Percentiles rank a stretch among this genome's conserved stretches.
These are phyloP conservation scores for Heliosperma pusillum DNA, from an alignment of 148 eudicot species.

Conservation along the genomic window DNA sequence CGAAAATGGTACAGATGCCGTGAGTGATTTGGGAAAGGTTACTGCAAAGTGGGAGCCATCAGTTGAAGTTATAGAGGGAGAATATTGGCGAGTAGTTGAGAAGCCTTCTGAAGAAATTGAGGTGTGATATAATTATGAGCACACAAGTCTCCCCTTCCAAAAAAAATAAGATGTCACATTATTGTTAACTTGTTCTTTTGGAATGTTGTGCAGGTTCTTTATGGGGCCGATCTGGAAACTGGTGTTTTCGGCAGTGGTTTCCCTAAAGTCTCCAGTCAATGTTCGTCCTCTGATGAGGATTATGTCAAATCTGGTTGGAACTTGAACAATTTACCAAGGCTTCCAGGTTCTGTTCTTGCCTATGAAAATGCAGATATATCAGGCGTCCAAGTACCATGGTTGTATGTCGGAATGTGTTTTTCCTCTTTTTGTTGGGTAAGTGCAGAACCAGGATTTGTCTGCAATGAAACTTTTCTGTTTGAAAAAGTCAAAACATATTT, in stretches of 20 bases:
- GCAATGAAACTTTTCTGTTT: not conserved
- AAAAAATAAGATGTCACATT: not conserved
- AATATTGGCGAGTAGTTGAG: conserved; percentile 98
- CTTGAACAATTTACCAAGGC: conserved; percentile 94
- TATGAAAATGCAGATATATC: conserved; percentile 91
- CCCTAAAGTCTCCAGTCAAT: conserved; percentile 53
- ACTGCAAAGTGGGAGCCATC: conserved; percentile 57
- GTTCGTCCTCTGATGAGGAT: conserved; percentile 47
- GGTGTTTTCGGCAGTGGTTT: conserved; percentile 96
- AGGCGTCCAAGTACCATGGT: conserved; percentile 97
- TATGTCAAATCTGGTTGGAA: conserved; percentile 90
- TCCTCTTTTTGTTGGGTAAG: conserved; percentile 99
- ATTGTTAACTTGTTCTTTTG: conserved; percentile 14
- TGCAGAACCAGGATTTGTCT: conserved; percentile 7
- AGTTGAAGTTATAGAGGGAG: conserved; percentile 84
- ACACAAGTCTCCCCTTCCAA: not conserved
- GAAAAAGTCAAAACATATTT: not conserved
- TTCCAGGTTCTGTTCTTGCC: conserved; percentile 87
- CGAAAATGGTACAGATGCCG: conserved; percentile 31
- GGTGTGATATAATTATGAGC: conserved; percentile 40
- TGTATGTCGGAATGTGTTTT: conserved; percentile 98
- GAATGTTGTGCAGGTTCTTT: conserved; percentile 66
- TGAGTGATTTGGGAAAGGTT: conserved; percentile 20
- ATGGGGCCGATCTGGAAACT: conserved; percentile 97
- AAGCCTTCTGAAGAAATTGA: conserved; percentile 95